Evolutionary conservation across 305 asterid species (phyloP), one percentile per base, ranked within the genome.

Genomic region (Fraxinus velutina): DNA sequence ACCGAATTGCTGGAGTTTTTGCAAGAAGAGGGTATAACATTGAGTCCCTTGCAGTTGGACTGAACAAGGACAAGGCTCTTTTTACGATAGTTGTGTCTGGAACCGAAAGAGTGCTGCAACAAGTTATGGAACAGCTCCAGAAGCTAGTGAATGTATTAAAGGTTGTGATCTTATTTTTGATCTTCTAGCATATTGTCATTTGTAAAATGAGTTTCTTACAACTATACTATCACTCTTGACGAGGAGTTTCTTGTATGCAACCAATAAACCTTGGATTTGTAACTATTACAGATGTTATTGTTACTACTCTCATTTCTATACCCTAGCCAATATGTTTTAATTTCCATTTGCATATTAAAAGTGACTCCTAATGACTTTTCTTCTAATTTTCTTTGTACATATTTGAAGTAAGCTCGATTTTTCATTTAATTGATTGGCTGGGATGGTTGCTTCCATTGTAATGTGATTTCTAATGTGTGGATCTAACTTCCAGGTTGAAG

Each of bases 41-140:
- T 73, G 99, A 96, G 89, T 92, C 99, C 57, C 98, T 96, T 83
- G 99, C 97, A 9, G 99, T 96, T 84, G 99, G 99, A 83, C 93
- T 94, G 82, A 96, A 96, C 90, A 94, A 88, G 90, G 99, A 96
- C 82, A 96, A 91, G 87, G 98, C 98, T 87, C 94, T 96, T 76
- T 96, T 94, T 87, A 92, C 99, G 64, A 89, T 95, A 83, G 97
- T 93, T 84, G 99, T 94, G 9, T 90, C 92, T 87, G 98, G 98
- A 85, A 94, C 97, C 62, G 94, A 94, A 85, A 91, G 83, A 85
- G 91, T 92, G 47, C 86, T 94, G 74, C 91, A 85, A 80, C 98
- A 92, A 84, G 99, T 94, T 84, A 92, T 89, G 93, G 95, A 94
- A 88, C 99, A 96, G 86, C 94, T 96, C 13, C 96, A 90, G 84